phyloP scores from a whole-genome alignment of 192 early-diverging fungal genomes.

The Jimgerdemannia flammicorona region DNA sequence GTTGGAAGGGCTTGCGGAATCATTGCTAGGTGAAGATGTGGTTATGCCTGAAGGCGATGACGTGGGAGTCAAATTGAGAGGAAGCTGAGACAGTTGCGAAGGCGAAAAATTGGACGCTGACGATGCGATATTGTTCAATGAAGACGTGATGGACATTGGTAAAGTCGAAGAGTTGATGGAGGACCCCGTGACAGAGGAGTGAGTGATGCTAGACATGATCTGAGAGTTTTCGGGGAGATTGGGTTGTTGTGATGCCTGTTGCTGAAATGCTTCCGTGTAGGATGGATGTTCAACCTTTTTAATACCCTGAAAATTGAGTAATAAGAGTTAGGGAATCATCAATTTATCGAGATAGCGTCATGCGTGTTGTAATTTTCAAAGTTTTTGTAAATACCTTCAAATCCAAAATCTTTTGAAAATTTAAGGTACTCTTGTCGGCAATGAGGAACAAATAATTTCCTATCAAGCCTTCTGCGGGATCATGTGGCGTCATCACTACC shows the following conservation, averaged over 20 bases:
- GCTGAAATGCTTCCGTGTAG: conserved; percentile 49
- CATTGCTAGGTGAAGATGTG: too few species aligned
- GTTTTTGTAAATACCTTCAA: conserved; percentile 58
- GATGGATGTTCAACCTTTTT: conserved; percentile 55
- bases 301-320: conserved; percentile 33
- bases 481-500: conserved; percentile 78
- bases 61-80: neutral
- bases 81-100: conserved; percentile 8
- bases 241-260: conserved; percentile 31
- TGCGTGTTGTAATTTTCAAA: too few species aligned
- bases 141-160: conserved; percentile 18
- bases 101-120: conserved; percentile 10
- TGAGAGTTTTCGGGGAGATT: conserved; percentile 40
- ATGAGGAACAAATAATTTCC: conserved; percentile 89
- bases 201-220: conserved; percentile 27
- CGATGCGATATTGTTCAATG: conserved; percentile 19
- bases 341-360: neutral
- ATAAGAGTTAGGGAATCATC: neutral
- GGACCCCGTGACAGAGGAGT: neutral
- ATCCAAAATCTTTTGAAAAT: conserved; percentile 79
- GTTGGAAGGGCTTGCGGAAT: too few species aligned
- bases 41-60: neutral
- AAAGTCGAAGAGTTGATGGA: conserved; percentile 1
- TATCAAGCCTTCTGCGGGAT: conserved; percentile 80
- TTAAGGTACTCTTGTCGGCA: conserved; percentile 57